phyloP scores from a whole-genome alignment of 805 yeast genomes.

The Saccharomycopsis schoenii region DNA sequence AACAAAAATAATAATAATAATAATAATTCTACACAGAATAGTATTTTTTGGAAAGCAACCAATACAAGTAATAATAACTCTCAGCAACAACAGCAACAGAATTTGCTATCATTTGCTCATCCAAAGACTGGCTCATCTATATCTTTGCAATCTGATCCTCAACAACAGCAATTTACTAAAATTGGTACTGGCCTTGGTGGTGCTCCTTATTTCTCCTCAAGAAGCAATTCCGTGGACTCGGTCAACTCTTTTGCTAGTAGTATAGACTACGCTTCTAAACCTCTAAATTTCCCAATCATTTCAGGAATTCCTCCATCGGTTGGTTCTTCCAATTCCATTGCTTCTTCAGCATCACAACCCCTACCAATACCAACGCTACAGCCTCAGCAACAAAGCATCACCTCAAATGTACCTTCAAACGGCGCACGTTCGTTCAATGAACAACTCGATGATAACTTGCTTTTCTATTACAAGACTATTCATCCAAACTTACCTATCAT shows the following conservation, averaged over 20 bases:
- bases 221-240: slow-evolving; percentile 40
- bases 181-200: background rate
- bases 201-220: background rate
- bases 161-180: background rate
- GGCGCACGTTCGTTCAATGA: slow-evolving; percentile 9
- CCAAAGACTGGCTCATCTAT: background rate
- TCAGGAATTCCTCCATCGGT: background rate
- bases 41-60: slow-evolving; percentile 47
- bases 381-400: background rate
- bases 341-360: background rate
- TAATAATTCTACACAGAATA: slow-evolving; percentile 21
- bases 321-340: background rate
- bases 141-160: background rate
- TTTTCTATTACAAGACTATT: slow-evolving; percentile 29
- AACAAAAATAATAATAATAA: background rate
- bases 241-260: slow-evolving; percentile 37
- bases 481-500: slow-evolving; percentile 33
- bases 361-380: background rate
- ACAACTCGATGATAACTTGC: slow-evolving; percentile 24
- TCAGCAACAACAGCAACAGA: background rate
- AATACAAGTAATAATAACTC: background rate
- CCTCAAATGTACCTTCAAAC: background rate
- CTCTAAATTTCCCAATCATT: background rate
- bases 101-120: background rate
- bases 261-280: slow-evolving; percentile 25